A percentile compares a stretch with the other conserved stretches of the same genome.
Conservation (phyloP, 1,284 basidiomycete species). For the Earliella scabrosa region DNA sequence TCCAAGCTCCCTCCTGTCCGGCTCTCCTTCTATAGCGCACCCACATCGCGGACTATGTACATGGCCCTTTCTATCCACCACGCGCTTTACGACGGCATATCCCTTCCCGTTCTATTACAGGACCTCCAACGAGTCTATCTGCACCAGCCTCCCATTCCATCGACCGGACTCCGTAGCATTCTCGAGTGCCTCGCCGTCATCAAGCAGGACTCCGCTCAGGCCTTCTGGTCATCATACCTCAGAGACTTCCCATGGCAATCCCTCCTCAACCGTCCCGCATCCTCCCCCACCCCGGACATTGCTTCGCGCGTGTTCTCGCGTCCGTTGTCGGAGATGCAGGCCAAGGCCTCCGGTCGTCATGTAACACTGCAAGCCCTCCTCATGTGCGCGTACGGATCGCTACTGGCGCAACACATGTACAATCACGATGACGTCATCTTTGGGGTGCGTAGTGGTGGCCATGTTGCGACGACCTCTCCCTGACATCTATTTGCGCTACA, state of each 20-base stretch:
- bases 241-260: slow-evolving; percentile 39
- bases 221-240: slow-evolving; percentile 45
- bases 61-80: slow-evolving; percentile 51
- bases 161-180: slow-evolving; percentile 33
- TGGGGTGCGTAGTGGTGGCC: slow-evolving; percentile 40
- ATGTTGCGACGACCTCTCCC: background rate
- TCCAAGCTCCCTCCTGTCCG: slow-evolving; percentile 41
- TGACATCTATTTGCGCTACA: background rate
- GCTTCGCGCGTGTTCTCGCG: slow-evolving; percentile 29
- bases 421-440: slow-evolving; percentile 44
- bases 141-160: slow-evolving; percentile 19
- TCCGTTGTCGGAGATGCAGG: slow-evolving; percentile 37
- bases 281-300: slow-evolving; percentile 24
- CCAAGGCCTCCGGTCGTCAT: slow-evolving; percentile 37
- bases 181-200: slow-evolving; percentile 38
- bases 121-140: slow-evolving; percentile 43
- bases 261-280: slow-evolving; percentile 21
- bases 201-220: slow-evolving; percentile 35
- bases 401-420: slow-evolving; percentile 31
- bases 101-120: slow-evolving; percentile 44
- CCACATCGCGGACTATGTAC: slow-evolving; percentile 18
- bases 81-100: slow-evolving; percentile 51
- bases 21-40: slow-evolving; percentile 35
- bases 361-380: slow-evolving; percentile 51
- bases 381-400: slow-evolving; percentile 45